Conservation (phyloP, 345 rosid species). For the Psidium friedrichsthalianum region DNA sequence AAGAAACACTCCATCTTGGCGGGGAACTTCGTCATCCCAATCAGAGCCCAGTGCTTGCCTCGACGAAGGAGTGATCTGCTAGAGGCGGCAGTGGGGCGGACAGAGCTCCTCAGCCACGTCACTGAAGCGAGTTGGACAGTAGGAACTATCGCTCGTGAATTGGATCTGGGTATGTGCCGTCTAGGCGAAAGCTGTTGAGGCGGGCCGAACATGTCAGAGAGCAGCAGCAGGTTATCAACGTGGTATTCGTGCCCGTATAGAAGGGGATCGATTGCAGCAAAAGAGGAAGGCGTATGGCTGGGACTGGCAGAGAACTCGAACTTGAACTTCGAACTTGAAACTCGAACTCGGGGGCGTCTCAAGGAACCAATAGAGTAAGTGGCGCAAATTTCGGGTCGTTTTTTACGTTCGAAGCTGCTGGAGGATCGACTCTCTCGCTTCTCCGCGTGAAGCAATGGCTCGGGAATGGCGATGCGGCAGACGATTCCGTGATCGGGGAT, state of each 20-base stretch:
- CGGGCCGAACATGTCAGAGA: background rate
- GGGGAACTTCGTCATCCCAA: conserved; percentile 22
- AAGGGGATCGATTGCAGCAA: background rate
- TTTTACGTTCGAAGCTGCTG: background rate
- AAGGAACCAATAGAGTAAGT: background rate
- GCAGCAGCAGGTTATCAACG: background rate
- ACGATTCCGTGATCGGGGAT: background rate
- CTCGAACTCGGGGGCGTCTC: background rate
- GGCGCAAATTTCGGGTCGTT: background rate
- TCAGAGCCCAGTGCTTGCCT: conserved; percentile 4
- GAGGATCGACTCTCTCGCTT: too few species aligned
- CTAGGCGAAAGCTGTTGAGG: background rate
- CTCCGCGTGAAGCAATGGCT: too few species aligned
- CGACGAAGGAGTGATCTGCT: too few species aligned
- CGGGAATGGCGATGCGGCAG: too few species aligned
- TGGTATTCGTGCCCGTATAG: background rate
- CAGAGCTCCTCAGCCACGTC: background rate
- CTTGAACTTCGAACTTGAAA: too few species aligned
- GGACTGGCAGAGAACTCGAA: conserved; percentile 13
- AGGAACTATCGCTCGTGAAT: background rate
- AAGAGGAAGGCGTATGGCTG: background rate
- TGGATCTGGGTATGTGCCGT: background rate
- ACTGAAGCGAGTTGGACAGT: background rate
- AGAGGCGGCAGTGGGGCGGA: background rate
- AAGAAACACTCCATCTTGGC: conserved; percentile 6